phyloP scores from a whole-genome alignment of 2,329 filamentous ascomycete genomes.

The Penicillium nordicum region DNA sequence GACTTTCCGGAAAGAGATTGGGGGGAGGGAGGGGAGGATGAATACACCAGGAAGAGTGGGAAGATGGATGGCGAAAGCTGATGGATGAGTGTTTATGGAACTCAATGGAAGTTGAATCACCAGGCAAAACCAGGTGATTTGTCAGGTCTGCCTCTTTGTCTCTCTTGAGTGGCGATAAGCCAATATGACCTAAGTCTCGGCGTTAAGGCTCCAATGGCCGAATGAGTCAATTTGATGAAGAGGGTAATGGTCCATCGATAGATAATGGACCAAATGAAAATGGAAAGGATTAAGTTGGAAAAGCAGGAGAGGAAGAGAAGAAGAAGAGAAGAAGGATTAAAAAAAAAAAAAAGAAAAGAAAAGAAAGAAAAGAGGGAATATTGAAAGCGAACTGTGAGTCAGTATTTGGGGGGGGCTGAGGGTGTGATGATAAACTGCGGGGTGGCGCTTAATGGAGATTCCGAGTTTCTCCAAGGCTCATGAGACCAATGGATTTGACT shows the following conservation, averaged over 20 bases:
- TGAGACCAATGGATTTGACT: slow-evolving; percentile 4
- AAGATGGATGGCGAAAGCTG: slow-evolving; percentile 3
- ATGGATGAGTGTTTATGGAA: slow-evolving; percentile 14
- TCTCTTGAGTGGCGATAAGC: slow-evolving; percentile 19
- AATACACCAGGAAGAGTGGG: background rate
- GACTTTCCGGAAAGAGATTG: background rate
- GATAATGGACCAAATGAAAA: background rate
- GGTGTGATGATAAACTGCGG: slow-evolving; percentile 16
- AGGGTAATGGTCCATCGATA: background rate
- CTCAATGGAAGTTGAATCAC: slow-evolving; percentile 22
- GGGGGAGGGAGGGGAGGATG: background rate
- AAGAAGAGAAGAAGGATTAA: background rate
- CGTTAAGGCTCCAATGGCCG: slow-evolving; percentile 20
- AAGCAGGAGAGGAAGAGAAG: background rate
- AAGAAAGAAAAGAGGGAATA: background rate
- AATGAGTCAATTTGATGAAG: slow-evolving; percentile 14
- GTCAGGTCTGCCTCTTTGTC: slow-evolving; percentile 16
- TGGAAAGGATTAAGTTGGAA: background rate
- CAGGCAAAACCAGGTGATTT: slow-evolving; percentile 18
- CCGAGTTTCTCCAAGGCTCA: slow-evolving; percentile 11
- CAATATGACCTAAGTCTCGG: slow-evolving; percentile 8
- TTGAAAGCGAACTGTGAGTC: slow-evolving; percentile 8
- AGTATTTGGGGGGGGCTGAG: slow-evolving; percentile 14
- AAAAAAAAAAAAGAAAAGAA: background rate
- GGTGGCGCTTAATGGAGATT: slow-evolving; percentile 11